Evolutionary conservation across 768 basidiomycete genomes (phyloP), one percentile per base, ranked within the genome.

Genomic region (Mycena latifolia): DNA sequence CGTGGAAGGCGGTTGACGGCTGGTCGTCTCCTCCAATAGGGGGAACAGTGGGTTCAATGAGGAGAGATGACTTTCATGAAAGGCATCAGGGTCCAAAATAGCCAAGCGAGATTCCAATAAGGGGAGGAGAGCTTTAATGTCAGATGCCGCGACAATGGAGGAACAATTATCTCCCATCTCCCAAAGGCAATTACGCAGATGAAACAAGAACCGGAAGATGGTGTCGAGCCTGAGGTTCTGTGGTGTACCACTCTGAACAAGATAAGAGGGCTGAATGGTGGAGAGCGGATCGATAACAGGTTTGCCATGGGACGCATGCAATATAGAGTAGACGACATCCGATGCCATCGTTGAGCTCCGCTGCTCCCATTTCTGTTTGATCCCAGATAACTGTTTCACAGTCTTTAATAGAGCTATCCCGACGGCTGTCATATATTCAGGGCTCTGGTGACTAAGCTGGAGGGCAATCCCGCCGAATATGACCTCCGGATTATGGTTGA

Each of bases 191-290:
- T 88, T 85, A 46, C 95, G 89, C 28, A 97, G 82, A 72, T 94
- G 90, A 65, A 92, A 89, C 24, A 96, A 78, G 55, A 96, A 87
- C 70, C 88, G 89, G 82, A 95, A 95, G 1, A 85, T 83, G 0
- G 85, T 77, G 66, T 93, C 89, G 27, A 85, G 85, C 27, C 95
- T 91, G 53, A 94, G 74, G 37, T 82, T 74, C 50, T 91, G 86
- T 10, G 93, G 91, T 11, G 83, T 76, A 6, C 94, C 94, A 48
- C 83, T 86, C 73, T 93, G 93, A 27, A 96, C 87, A 35, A 96
- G 84, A 73, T 88, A 94, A 3, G 94, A 95, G 8, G 93, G 92
- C 52, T 95, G 93, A 31, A 89, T 93, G 33, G 92, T 88, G 24
- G 94, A 95, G 17, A 94, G 81, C 10, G 93, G 92, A 73, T 95